These are phyloP conservation scores for Phytophthora fragariaefolia DNA, from an alignment of 352 stramenopile genomes.

Conservation along the genomic window DNA sequence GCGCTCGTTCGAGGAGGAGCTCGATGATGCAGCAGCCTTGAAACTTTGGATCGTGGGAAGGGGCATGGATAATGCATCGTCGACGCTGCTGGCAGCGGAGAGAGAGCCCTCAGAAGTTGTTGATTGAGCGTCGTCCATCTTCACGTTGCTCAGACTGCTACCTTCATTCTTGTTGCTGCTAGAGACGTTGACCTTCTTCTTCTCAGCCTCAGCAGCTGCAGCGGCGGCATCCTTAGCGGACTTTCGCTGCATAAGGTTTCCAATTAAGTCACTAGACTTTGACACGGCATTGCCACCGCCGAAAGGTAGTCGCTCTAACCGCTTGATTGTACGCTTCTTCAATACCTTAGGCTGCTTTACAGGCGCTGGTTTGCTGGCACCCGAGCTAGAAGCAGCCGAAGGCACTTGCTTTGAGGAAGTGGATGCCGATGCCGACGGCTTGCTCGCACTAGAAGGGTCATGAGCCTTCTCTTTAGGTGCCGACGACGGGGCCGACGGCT, in stretches of 20 bases:
- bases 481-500: constrained; percentile 36
- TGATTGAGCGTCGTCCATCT: constrained; percentile 22
- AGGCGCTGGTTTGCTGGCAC: constrained; percentile 16
- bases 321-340: constrained; percentile 81
- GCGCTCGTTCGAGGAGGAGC: constrained; percentile 38
- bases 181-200: constrained; percentile 46
- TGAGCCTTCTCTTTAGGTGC: constrained; percentile 29
- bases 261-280: constrained; percentile 84
- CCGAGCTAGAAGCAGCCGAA: constrained; percentile 22
- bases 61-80: constrained; percentile 52
- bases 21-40: constrained; percentile 53
- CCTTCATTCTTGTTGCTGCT: constrained; percentile 26
- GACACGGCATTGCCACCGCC: constrained; percentile 59
- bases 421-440: constrained; percentile 23
- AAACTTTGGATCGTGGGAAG: constrained; percentile 88
- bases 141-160: constrained; percentile 21
- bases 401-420: constrained; percentile 25
- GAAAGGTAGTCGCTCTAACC: constrained; percentile 74
- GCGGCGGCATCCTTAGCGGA: constrained; percentile 70
- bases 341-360: constrained; percentile 49
- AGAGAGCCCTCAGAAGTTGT: constrained; percentile 29
- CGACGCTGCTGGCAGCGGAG: constrained; percentile 31
- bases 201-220: constrained; percentile 42
- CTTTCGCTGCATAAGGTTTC: constrained; percentile 85
- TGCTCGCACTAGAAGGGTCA: constrained; percentile 17